phyloP scores from a whole-genome alignment of 805 yeast genomes.

The Candida ortonii region DNA sequence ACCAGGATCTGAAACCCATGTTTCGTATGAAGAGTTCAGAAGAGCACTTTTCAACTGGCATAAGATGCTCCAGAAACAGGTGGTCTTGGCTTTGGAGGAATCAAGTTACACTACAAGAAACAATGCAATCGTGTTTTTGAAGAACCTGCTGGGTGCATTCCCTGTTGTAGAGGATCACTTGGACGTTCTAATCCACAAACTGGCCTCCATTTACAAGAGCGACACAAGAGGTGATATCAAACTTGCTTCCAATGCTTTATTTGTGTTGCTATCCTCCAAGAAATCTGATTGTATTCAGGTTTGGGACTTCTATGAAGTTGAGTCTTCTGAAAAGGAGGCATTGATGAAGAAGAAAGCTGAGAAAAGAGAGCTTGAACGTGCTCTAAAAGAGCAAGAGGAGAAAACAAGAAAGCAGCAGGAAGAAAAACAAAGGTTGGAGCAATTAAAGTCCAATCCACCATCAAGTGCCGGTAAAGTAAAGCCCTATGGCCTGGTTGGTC shows the following conservation, averaged over 20 bases:
- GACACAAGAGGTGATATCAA: constrained; percentile 80
- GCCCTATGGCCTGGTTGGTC: constrained; percentile 32
- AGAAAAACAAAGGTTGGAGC: constrained; percentile 15
- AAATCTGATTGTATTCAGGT: constrained; percentile 47
- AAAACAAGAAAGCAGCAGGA: constrained; percentile 16
- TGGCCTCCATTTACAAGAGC: constrained; percentile 44
- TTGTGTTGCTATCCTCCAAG: constrained; percentile 61
- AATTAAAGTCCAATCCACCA: constrained; percentile 8
- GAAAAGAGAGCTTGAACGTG: constrained; percentile 18
- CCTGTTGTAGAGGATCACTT: constrained; percentile 72
- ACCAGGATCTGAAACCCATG: constrained; percentile 20
- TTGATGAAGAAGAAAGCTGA: constrained; percentile 26
- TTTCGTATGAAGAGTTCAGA: constrained; percentile 37
- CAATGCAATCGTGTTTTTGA: constrained; percentile 75
- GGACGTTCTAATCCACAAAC: constrained; percentile 42
- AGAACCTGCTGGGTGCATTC: constrained; percentile 54
- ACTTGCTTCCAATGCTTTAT: constrained; percentile 68
- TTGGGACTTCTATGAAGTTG: constrained; percentile 55
- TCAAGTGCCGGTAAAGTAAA: constrained; percentile 13
- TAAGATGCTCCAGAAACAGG: constrained; percentile 40
- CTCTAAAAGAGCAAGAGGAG: constrained; percentile 18
- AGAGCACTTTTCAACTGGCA: constrained; percentile 56
- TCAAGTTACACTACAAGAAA: constrained; percentile 74
- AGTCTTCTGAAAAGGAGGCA: constrained; percentile 39
- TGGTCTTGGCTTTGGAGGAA: constrained; percentile 42